Base-by-base conservation (phyloP, 1,139 yeast genomes). In the Geotrichum candidum region DNA sequence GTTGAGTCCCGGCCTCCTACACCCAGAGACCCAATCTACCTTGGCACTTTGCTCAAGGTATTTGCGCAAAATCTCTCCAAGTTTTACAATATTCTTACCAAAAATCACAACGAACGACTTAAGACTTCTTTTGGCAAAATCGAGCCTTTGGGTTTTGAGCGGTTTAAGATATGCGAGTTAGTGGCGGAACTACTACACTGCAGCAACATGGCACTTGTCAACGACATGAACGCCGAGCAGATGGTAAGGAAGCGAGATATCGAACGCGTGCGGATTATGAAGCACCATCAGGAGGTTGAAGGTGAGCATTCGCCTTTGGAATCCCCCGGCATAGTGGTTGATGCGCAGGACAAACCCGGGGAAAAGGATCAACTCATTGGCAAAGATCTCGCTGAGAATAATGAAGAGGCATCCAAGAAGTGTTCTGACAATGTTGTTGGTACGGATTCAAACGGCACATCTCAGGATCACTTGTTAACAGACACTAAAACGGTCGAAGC, bases 111-210 rank as follows among this genome's bases (percentile, higher is more conserved):
- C 18, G 73, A 74, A 50, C 74, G 61, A 65, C 77, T 90, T 65
- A 80, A 82, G 64, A 90, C 97, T 5, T 87, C 91, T 13, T 85
- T 86, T 71, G 91, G 91, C 27, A 74, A 76, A 45, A 85, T 87
- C 64, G 96, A 90, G 74, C 99, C 99, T 0, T 78, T 94, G 51
- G 99, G 99, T 0, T 92, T 94, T 75, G 98, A 94, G 76, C 80
- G 98, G 68, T 94, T 95, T 76, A 90, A 92, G 73, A 88, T 94
- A 58, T 94, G 97, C 73, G 99, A 95, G 76, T 80, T 94, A 66
- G 85, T 94, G 65, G 99, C 99, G 0, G 99, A 94, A 73, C 80
- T 94, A 59, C 81, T 94, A 63, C 99, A 94, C 75, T 94, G 99
- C 72, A 90, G 97, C 29, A 94, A 94, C 74, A 95, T 95, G 99